Evolutionary conservation across 2,329 filamentous ascomycete species (phyloP).

Genomic region (Pseudocercospora crystallina): DNA sequence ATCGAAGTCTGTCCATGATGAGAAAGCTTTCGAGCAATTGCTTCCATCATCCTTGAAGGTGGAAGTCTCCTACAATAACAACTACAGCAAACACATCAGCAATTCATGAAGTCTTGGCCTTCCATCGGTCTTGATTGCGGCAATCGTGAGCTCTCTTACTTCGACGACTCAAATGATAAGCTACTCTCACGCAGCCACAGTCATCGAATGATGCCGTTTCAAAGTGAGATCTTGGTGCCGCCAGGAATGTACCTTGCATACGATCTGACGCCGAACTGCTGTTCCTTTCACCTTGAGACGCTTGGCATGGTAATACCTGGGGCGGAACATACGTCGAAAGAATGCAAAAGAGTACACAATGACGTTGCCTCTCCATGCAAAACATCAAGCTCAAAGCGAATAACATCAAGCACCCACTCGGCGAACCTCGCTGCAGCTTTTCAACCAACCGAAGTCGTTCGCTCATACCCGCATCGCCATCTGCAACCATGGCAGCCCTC

Average conservation of each 20-base stretch:
- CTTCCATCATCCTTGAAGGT: too few relatives aligned
- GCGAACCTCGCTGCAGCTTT: neutral
- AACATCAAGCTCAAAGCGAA: neutral
- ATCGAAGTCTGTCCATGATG: too few relatives aligned
- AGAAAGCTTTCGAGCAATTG: too few relatives aligned
- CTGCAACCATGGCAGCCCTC: neutral
- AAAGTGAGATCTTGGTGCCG: neutral
- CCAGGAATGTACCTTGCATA: slow-evolving; percentile 5
- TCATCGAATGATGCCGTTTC: slow-evolving; percentile 2
- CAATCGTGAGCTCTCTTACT: too few relatives aligned
- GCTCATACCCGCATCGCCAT: too few relatives aligned
- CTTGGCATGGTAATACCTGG: neutral
- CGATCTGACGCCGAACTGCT: neutral
- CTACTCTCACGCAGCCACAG: too few relatives aligned
- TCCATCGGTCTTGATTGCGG: too few relatives aligned
- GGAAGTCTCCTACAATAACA: too few relatives aligned
- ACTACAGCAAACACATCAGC: too few relatives aligned
- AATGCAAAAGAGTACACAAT: slow-evolving; percentile 3
- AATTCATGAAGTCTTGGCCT: too few relatives aligned
- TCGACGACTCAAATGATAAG: too few relatives aligned
- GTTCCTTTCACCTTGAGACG: neutral
- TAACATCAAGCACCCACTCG: neutral
- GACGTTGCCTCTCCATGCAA: neutral
- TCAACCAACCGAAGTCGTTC: too few relatives aligned
- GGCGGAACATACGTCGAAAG: neutral